Base-by-base conservation (phyloP, 768 basidiomycete genomes). In the Gautieria morchelliformis region DNA sequence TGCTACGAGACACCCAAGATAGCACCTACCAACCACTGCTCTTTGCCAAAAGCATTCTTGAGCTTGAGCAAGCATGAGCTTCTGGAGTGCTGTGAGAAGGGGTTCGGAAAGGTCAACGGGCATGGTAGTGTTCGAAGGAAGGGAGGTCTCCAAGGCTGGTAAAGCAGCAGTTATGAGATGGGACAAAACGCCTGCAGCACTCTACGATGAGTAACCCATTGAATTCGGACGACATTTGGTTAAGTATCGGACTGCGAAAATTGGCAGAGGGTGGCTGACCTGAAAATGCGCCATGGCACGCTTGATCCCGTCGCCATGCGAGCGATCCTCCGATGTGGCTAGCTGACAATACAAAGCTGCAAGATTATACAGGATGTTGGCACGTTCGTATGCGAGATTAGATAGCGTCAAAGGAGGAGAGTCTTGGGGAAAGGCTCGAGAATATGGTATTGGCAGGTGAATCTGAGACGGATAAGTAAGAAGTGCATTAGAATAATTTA, bases 1-100 rank as follows among this genome's bases (percentile, higher is more conserved):
- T 46, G 20, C 14, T 27, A n/a, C 17, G 35, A 14, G 19, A 17
- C 42, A 45, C 15, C 14, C 11, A 42, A 44, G 32, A 22, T 48
- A 44, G 10, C 3, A 63, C 67, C 63, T 63, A 91, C 93, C 89
- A 58, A 89, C 71, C 65, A 87, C 85, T 15, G 93, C 93, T 62
- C 87, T 80, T 67, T 95, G 93, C 94, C 94, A 98, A 42, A 84
- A 91, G 66, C 91, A 95, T 71, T 99, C 96, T 63, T 98, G 95
- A 1, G 93, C 94, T 69, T 97, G 92, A 0, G 93, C 93, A 5
- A 94, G 77, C 82, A 92, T 86, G 56, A 97, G 77, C 61, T 71
- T 79, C 65, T 89, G 82, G 44, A 96, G 66, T 27, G 81, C 76
- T 48, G 73, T 75, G 22, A 89, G 64, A 62, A 87, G 84, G 0